Base-by-base conservation (phyloP, 768 basidiomycete species). In the Terana coerulea region DNA sequence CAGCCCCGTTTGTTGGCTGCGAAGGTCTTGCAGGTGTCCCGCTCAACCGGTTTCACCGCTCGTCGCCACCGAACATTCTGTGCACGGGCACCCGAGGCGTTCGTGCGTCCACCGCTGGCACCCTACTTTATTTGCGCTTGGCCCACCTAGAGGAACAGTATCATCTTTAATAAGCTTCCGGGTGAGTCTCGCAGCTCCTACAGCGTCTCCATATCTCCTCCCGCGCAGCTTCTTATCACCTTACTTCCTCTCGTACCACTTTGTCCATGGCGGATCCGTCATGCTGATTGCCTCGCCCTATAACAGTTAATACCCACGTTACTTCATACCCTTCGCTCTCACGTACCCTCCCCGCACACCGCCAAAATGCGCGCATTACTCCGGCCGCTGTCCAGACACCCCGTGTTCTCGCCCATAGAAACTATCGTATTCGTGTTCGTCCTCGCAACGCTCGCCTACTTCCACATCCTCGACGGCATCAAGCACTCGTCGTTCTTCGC, bases 361-460 rank as follows among this genome's bases (percentile, higher is more conserved):
- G 50, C 42, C 47, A 61, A 49, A 49, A 79, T 88, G 79, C 76
- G 84, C 51, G 77, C 81, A 10, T 58, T 87, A 25, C 72, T 87
- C 33, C 73, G 84, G 36, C 84, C 86, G 1, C 73, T 91, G 57
- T 86, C 86, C 4, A 77, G 77, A 12, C 84, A 86, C 56, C 83
- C 87, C 1, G 86, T 85, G 14, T 82, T 82, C 66, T 83, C 75
- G 4, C 89, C 89, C 43, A 89, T 91, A 56, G 95, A 98, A 64
- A 88, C 88, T 7, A 92, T 97, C 57, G 93, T 97, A 51, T 81
- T 84, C 66, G 88, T 91, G 74, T 91, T 85, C 67, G 82, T 94
- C 62, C 67, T 95, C 54, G 88, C 89, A 19, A 98, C 97, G 0
- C 79, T 98, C 46, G 88, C 91, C 41, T 98, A 98, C 69, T 97